Evolutionary conservation across 2,329 filamentous ascomycete genomes (phyloP).

Genomic region (Sporothrix pseudoabietina): DNA sequence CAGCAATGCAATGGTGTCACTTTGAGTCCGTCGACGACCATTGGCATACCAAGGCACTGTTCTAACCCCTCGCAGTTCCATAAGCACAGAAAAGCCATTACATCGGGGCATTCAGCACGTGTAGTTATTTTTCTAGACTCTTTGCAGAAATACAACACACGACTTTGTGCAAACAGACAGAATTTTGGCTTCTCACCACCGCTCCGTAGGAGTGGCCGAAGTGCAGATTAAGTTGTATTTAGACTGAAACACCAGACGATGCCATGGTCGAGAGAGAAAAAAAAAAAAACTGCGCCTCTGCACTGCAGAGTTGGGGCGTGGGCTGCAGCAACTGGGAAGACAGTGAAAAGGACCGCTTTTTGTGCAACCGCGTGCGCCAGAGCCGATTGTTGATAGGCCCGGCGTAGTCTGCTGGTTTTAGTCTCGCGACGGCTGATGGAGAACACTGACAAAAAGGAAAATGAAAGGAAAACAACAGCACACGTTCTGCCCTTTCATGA

Average conservation of each 20-base stretch:
- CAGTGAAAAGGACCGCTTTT: background rate
- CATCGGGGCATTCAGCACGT: background rate
- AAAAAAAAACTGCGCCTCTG: background rate
- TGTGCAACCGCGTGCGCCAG: slow-evolving; percentile 5
- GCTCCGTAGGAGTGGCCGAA: background rate
- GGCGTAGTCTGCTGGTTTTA: background rate
- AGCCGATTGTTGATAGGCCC: slow-evolving; percentile 19
- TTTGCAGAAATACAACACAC: slow-evolving; percentile 10
- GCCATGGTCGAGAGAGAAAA: background rate
- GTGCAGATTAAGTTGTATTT: background rate
- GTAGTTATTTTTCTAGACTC: background rate
- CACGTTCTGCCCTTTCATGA: background rate
- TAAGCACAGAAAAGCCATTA: background rate
- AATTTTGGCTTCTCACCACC: background rate
- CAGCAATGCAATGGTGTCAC: slow-evolving; percentile 6
- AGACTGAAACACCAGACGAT: background rate
- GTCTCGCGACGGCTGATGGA: slow-evolving; percentile 1
- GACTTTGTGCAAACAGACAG: background rate
- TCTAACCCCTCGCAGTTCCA: background rate
- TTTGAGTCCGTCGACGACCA: background rate
- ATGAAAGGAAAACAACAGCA: background rate
- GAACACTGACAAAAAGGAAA: slow-evolving; percentile 7
- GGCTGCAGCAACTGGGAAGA: background rate
- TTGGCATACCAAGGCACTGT: slow-evolving; percentile 1
- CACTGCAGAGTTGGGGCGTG: background rate